Evolutionary conservation across 768 basidiomycete species (phyloP).

Genomic region (Sistotremastrum niveocremeum): DNA sequence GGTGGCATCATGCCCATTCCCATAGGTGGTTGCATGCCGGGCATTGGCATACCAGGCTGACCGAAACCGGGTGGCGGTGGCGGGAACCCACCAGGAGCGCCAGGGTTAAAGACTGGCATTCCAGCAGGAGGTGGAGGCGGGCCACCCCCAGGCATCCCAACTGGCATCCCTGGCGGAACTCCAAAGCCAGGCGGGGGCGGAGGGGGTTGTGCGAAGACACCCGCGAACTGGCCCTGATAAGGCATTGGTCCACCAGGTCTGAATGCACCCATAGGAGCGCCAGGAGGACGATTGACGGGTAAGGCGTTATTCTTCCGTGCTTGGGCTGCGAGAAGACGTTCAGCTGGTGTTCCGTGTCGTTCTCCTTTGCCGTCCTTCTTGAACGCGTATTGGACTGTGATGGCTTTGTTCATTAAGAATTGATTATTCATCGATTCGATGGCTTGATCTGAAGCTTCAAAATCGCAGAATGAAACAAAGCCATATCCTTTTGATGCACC

Average conservation of each 20-base stretch:
- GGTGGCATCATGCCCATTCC: constrained; percentile 9
- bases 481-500: constrained; percentile 94
- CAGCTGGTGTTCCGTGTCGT: constrained; percentile 92
- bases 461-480: constrained; percentile 94
- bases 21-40: constrained; percentile 3
- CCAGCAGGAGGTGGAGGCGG: constrained; percentile 14
- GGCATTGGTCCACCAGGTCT: constrained; percentile 53
- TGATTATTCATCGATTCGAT: constrained; percentile 95
- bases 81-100: constrained; percentile 28
- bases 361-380: constrained; percentile 99
- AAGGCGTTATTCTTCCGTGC: constrained; percentile 91
- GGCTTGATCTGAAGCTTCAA: constrained; percentile 93
- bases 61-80: constrained; percentile 59
- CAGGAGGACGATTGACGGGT: constrained; percentile 64
- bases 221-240: constrained; percentile 90
- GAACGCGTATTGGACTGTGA: constrained; percentile 95
- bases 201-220: constrained; percentile 59
- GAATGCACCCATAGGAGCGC: constrained; percentile 53
- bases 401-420: constrained; percentile 97
- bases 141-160: constrained; percentile 16
- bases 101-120: constrained; percentile 35
- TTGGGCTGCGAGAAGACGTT: constrained; percentile 88
- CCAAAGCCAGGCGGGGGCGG: constrained; percentile 74
- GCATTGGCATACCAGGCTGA: constrained; percentile 10
- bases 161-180: constrained; percentile 27